A percentile compares a stretch with the other conserved stretches of the same genome.
Evolutionary conservation across 2,329 filamentous ascomycete species (phyloP).

Genomic region (Cadophora sp.): DNA sequence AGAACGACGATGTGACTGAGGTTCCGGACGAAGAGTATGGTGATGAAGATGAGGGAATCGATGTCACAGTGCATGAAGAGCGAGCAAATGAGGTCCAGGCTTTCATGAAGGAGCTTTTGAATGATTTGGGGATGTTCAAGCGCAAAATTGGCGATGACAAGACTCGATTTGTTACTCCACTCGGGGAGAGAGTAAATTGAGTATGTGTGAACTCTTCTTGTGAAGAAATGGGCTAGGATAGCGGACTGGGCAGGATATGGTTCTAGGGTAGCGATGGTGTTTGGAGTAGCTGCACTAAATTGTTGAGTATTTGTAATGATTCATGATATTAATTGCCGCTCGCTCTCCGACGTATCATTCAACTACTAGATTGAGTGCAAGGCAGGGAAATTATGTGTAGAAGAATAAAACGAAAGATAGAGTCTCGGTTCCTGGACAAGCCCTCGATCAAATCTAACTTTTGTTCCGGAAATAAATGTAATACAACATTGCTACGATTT

Average conservation of each 20-base stretch:
- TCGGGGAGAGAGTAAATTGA: conserved; percentile 51
- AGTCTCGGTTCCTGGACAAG: background rate
- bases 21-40: conserved; percentile 48
- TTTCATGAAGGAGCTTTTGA: conserved; percentile 84
- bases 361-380: background rate
- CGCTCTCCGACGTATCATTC: background rate
- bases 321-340: conserved; percentile 2
- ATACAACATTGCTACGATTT: background rate
- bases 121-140: conserved; percentile 80
- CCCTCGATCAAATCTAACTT: background rate
- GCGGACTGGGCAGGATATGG: conserved; percentile 1
- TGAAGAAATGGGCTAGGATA: background rate
- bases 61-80: conserved; percentile 57
- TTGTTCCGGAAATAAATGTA: no score
- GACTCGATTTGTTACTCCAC: conserved; percentile 63
- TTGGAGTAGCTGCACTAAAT: conserved; percentile 28
- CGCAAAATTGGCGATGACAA: conserved; percentile 87
- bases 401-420: background rate
- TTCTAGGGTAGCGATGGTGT: conserved; percentile 35
- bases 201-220: background rate
- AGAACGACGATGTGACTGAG: conserved; percentile 42
- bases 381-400: background rate
- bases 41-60: conserved; percentile 65
- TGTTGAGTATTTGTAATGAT: background rate
- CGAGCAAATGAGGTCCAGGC: conserved; percentile 74